Evolutionary conservation across 2,329 filamentous ascomycete species (phyloP).

Genomic region (Aspergillus sclerotialis): DNA sequence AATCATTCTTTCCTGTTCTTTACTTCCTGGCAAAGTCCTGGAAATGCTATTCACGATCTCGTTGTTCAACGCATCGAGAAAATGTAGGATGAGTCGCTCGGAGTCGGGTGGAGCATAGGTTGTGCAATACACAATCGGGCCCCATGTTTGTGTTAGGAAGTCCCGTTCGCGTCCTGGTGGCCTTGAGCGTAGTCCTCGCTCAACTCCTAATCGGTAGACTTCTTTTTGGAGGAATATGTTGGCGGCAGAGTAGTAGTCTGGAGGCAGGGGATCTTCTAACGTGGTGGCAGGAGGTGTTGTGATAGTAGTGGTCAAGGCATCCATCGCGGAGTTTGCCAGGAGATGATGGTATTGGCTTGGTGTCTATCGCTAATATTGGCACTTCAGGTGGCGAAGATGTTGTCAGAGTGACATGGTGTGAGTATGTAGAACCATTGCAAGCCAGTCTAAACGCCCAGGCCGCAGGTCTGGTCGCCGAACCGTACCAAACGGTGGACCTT

Average conservation of each 20-base stretch:
- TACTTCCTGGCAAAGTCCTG: conserved; percentile 13
- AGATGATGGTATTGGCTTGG: neutral
- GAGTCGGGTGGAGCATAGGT: conserved; percentile 20
- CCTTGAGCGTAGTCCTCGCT: conserved; percentile 18
- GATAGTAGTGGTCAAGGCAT: neutral
- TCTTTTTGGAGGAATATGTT: conserved; percentile 19
- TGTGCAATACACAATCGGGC: conserved; percentile 21
- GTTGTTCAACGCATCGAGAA: conserved; percentile 49
- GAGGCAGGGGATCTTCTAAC: neutral
- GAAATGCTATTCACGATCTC: conserved; percentile 38
- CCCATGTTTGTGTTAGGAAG: conserved; percentile 23
- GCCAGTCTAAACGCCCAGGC: too few relatives aligned
- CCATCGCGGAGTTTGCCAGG: neutral
- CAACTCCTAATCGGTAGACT: conserved; percentile 18
- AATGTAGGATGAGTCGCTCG: conserved; percentile 47
- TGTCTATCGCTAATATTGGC: too few relatives aligned
- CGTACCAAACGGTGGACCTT: too few relatives aligned
- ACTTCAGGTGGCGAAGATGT: neutral
- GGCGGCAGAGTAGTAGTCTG: conserved; percentile 12
- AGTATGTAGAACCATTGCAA: too few relatives aligned
- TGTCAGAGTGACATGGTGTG: neutral
- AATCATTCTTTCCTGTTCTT: conserved; percentile 12
- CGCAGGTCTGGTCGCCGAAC: too few relatives aligned
- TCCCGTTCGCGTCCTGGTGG: conserved; percentile 20
- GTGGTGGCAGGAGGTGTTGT: neutral